phyloP scores from a whole-genome alignment of 257 asterid species.

The Cruciata laevipes region DNA sequence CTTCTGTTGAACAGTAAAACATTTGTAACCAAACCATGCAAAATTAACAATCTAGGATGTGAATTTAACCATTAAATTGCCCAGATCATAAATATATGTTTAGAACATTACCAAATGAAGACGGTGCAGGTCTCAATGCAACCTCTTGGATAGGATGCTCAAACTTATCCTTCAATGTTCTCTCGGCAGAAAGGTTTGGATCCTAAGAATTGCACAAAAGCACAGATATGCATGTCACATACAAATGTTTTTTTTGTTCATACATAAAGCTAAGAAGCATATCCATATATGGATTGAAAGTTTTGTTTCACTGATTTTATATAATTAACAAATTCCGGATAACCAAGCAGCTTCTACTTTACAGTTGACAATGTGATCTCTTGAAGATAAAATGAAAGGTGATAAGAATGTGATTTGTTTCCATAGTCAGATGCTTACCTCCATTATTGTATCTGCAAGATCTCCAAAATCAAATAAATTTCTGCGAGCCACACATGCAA shows the following conservation, averaged over 20 bases:
- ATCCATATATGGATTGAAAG: not conserved
- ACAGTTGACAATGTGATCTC: not conserved
- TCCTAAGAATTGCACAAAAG: slow-evolving; percentile 30
- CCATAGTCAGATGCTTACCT: slow-evolving; percentile 27
- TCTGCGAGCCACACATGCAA: slow-evolving; percentile 32
- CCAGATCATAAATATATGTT: not conserved
- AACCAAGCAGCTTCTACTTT: not conserved
- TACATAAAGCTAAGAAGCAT: not conserved
- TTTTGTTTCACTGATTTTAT: not conserved
- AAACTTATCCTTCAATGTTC: slow-evolving; percentile 23
- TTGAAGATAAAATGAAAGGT: not conserved
- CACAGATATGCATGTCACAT: not conserved
- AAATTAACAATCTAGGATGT: not conserved
- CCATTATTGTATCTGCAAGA: slow-evolving; percentile 13
- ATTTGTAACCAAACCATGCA: not conserved
- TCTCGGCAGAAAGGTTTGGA: slow-evolving; percentile 25
- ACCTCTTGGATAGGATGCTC: slow-evolving; percentile 20
- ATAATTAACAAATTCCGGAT: not conserved
- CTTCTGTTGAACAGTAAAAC: slow-evolving; percentile 29
- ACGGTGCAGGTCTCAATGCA: slow-evolving; percentile 18
- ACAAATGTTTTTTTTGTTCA: not conserved
- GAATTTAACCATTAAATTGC: not conserved
- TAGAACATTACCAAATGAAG: slow-evolving; percentile 21
- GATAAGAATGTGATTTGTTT: too few relatives aligned
- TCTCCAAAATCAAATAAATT: slow-evolving; percentile 37